Conservation (phyloP, 257 asterid genomes). For the Solanum raphanifolium region DNA sequence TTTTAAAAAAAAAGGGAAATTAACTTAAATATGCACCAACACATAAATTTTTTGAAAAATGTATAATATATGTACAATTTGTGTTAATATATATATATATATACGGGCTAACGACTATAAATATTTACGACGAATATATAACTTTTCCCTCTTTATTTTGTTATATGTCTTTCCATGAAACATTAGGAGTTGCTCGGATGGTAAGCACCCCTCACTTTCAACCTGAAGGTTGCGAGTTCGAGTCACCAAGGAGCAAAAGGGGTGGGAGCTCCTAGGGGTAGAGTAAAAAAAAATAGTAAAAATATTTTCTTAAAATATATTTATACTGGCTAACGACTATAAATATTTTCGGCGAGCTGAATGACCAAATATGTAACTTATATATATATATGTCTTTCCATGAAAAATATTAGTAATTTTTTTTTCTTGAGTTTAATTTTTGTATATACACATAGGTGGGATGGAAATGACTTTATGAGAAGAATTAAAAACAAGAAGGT, state of each 20-base stretch:
- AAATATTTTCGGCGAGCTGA: neutral
- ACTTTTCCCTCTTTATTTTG: neutral
- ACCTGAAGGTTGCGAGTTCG: no score
- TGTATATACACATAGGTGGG: constrained; percentile 8
- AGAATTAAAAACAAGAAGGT: constrained; percentile 11
- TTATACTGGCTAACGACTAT: no score
- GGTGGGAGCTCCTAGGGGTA: no score
- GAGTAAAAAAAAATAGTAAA: no score
- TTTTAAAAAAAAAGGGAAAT: neutral
- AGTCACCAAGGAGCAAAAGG: no score
- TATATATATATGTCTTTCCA: neutral
- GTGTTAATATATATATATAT: neutral
- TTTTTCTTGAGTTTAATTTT: neutral
- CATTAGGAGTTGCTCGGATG: neutral
- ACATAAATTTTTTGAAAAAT: neutral
- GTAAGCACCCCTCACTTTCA: no score
- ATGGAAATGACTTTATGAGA: constrained; percentile 5
- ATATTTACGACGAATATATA: neutral
- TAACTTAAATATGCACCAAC: neutral
- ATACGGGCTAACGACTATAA: neutral
- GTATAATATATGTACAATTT: neutral
- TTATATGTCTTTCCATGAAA: neutral
- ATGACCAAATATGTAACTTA: neutral
- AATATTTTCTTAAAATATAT: no score
- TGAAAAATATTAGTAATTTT: neutral